Percentiles rank a stretch among this genome's conserved stretches.
phyloP scores from a whole-genome alignment of 352 stramenopile species.

The Phytophthora fragariae region DNA sequence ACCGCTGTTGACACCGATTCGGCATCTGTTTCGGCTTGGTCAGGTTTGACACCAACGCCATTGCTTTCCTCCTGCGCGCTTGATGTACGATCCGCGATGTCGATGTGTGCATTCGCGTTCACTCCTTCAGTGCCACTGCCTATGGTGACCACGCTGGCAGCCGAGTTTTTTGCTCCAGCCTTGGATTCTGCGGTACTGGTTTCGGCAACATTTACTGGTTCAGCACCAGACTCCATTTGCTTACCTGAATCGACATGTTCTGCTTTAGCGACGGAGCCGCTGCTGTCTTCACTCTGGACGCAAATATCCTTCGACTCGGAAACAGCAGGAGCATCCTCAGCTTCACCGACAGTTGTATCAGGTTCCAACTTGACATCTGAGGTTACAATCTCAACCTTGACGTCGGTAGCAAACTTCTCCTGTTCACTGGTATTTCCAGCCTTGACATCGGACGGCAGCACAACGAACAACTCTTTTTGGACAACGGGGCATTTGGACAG shows the following conservation, averaged over 20 bases:
- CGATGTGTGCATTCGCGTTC: background rate
- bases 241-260: background rate
- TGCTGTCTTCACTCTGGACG: slow-evolving; percentile 11
- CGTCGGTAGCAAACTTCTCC: slow-evolving; percentile 7
- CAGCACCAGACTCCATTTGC: background rate
- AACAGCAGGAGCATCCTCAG: background rate
- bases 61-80: slow-evolving; percentile 13
- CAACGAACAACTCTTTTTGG: slow-evolving; percentile 42
- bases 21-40: slow-evolving; percentile 28
- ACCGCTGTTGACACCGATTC: slow-evolving; percentile 20
- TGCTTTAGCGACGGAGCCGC: slow-evolving; percentile 5
- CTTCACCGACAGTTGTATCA: background rate
- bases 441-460: slow-evolving; percentile 34
- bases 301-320: slow-evolving; percentile 2
- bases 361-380: slow-evolving; percentile 11
- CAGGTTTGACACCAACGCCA: slow-evolving; percentile 6
- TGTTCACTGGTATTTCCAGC: slow-evolving; percentile 16
- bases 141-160: background rate
- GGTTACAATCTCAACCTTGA: slow-evolving; percentile 5
- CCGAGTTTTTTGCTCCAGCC: background rate
- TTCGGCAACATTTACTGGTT: slow-evolving; percentile 4
- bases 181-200: background rate
- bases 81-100: background rate
- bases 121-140: background rate
- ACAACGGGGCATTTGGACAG: slow-evolving; percentile 50